A percentile compares a stretch with the other conserved stretches of the same genome.
phyloP scores from a whole-genome alignment of 257 asterid genomes.

The Scutellaria galericulata region DNA sequence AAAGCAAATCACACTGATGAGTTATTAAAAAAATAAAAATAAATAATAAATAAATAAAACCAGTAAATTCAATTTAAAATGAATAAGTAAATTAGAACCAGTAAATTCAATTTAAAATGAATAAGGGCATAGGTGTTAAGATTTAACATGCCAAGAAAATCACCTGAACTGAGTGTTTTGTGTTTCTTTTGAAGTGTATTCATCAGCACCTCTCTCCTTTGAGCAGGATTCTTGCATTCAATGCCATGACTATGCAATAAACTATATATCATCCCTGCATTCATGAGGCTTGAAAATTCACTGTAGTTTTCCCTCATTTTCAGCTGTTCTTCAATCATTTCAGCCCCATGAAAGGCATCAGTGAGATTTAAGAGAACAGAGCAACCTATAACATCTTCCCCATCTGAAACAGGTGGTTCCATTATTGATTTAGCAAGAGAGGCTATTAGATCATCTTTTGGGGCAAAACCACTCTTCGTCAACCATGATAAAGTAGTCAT shows the following conservation, averaged over 20 bases:
- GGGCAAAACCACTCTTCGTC: slow-evolving; percentile 74
- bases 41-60: not conserved
- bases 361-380: slow-evolving; percentile 79
- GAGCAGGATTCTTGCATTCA: slow-evolving; percentile 75
- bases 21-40: not conserved
- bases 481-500: slow-evolving; percentile 83
- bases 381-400: slow-evolving; percentile 83
- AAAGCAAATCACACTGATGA: slow-evolving; percentile 24
- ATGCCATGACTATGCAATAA: slow-evolving; percentile 75
- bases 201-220: slow-evolving; percentile 78
- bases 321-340: slow-evolving; percentile 83
- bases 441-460: slow-evolving; percentile 75
- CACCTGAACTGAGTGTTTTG: slow-evolving; percentile 74
- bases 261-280: slow-evolving; percentile 87
- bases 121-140: slow-evolving; percentile 26
- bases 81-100: slow-evolving; percentile 28
- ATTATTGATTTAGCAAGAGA: slow-evolving; percentile 82
- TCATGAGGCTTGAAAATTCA: slow-evolving; percentile 88
- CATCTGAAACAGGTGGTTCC: slow-evolving; percentile 87
- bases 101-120: slow-evolving; percentile 24
- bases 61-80: slow-evolving; percentile 27
- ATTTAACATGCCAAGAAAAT: slow-evolving; percentile 35
- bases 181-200: slow-evolving; percentile 70
- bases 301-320: slow-evolving; percentile 63
- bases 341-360: slow-evolving; percentile 86